These are phyloP conservation scores for Emydomyces testavorans DNA, from an alignment of 2,329 filamentous ascomycete genomes.

Conservation along the genomic window DNA sequence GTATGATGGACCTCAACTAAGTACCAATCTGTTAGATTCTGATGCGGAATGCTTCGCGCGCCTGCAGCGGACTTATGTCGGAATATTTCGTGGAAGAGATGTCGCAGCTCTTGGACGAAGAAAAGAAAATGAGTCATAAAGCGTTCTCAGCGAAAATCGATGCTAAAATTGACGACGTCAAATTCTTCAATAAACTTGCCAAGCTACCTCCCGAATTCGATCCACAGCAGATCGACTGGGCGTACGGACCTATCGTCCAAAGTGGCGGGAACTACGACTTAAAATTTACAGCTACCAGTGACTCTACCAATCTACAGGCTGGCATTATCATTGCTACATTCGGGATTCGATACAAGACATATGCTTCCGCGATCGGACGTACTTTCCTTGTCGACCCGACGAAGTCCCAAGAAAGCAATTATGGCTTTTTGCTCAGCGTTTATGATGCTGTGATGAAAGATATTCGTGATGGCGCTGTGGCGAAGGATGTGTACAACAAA, in stretches of 20 bases:
- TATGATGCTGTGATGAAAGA: constrained; percentile 87
- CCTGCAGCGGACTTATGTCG: constrained; percentile 87
- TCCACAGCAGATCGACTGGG: constrained; percentile 82
- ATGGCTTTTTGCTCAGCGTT: constrained; percentile 73
- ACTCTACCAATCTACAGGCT: constrained; percentile 72
- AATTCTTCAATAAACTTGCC: constrained; percentile 76
- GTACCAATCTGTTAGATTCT: constrained; percentile 47
- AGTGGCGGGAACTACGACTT: constrained; percentile 94
- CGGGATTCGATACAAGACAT: constrained; percentile 89
- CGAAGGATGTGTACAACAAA: constrained; percentile 86
- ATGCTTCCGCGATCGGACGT: constrained; percentile 80
- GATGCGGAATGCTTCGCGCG: constrained; percentile 87
- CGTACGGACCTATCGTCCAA: constrained; percentile 78
- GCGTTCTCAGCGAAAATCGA: constrained; percentile 76
- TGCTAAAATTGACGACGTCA: constrained; percentile 80
- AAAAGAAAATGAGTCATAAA: constrained; percentile 93
- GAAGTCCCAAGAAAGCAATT: constrained; percentile 87
- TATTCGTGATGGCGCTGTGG: constrained; percentile 70
- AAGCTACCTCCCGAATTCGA: constrained; percentile 85
- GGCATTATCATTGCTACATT: constrained; percentile 89
- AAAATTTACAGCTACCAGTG: constrained; percentile 64
- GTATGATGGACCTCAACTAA: constrained; percentile 8
- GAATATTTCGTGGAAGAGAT: constrained; percentile 98
- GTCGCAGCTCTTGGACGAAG: constrained; percentile 87
- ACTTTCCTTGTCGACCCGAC: constrained; percentile 96